Conservation (phyloP, 495 filamentous ascomycete species). For the Pyronema omphalodes region DNA sequence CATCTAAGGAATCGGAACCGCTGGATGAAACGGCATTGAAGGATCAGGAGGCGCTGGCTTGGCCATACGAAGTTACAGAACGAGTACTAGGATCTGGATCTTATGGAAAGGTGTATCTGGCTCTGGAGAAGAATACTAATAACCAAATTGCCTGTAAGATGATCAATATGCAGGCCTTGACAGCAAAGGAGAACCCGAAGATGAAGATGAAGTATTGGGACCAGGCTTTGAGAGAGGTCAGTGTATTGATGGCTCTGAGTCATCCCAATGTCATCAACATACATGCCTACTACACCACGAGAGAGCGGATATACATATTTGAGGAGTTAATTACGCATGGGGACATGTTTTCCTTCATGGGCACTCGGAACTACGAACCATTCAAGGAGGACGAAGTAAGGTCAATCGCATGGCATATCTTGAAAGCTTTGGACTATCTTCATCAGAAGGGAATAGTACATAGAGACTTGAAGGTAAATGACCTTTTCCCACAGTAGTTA, state of each 20-base stretch:
- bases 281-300: constrained; percentile 27
- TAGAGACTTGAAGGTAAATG: constrained; percentile 40
- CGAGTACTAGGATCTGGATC: constrained; percentile 34
- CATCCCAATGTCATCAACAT: constrained; percentile 33
- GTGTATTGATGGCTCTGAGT: constrained; percentile 26
- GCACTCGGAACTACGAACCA: constrained; percentile 27
- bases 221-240: constrained; percentile 18
- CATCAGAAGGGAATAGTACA: constrained; percentile 41
- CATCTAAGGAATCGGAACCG: not conserved
- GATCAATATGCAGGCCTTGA: constrained; percentile 21
- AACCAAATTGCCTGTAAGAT: constrained; percentile 38
- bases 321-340: constrained; percentile 41
- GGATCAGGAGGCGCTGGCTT: constrained; percentile 5
- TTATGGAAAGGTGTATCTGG: constrained; percentile 34
- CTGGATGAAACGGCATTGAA: constrained; percentile 5
- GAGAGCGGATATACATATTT: constrained; percentile 33
- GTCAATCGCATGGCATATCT: constrained; percentile 38
- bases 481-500: not conserved
- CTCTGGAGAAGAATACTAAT: constrained; percentile 24
- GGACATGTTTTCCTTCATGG: constrained; percentile 45
- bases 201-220: constrained; percentile 8
- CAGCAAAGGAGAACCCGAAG: constrained; percentile 3
- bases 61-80: constrained; percentile 27
- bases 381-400: constrained; percentile 36
- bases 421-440: constrained; percentile 42